Percentiles rank a stretch among this genome's conserved stretches.
These are phyloP conservation scores for Fusarium sp. DNA, from an alignment of 2,329 filamentous ascomycete genomes.

Conservation along the genomic window DNA sequence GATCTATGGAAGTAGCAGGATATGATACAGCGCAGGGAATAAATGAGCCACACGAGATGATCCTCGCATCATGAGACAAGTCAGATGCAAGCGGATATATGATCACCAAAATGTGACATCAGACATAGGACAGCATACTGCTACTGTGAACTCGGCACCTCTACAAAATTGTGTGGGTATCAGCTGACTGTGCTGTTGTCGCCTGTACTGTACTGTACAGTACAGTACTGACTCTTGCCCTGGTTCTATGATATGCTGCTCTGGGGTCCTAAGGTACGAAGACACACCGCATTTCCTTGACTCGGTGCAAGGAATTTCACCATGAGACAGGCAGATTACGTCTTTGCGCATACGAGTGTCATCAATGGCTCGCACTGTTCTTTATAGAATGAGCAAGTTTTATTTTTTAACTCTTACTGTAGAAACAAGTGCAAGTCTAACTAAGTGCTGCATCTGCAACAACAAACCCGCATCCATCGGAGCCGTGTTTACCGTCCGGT, in stretches of 20 bases:
- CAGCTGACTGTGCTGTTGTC: constrained; percentile 10
- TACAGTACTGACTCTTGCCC: neutral
- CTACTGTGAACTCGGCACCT: neutral
- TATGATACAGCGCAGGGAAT: neutral
- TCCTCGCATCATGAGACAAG: constrained; percentile 20
- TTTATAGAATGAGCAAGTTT: neutral
- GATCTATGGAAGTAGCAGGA: neutral
- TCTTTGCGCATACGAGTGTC: neutral
- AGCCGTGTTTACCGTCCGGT: constrained; percentile 13
- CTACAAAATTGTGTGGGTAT: neutral
- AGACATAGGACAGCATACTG: neutral
- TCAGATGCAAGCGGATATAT: constrained; percentile 6
- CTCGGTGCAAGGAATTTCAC: constrained; percentile 6
- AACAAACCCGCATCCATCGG: constrained; percentile 11
- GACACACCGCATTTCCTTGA: constrained; percentile 12
- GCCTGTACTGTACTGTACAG: too few species aligned
- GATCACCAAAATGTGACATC: constrained; percentile 6
- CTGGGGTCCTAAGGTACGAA: neutral
- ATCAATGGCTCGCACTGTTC: neutral
- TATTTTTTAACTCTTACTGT: neutral
- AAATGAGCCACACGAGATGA: constrained; percentile 13
- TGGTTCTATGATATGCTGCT: neutral
- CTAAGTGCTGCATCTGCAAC: neutral
- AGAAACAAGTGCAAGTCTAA: neutral
- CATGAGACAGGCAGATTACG: neutral